Evolutionary conservation across 441 rosid species (phyloP).

Genomic region (Dalechampia spathulata): DNA sequence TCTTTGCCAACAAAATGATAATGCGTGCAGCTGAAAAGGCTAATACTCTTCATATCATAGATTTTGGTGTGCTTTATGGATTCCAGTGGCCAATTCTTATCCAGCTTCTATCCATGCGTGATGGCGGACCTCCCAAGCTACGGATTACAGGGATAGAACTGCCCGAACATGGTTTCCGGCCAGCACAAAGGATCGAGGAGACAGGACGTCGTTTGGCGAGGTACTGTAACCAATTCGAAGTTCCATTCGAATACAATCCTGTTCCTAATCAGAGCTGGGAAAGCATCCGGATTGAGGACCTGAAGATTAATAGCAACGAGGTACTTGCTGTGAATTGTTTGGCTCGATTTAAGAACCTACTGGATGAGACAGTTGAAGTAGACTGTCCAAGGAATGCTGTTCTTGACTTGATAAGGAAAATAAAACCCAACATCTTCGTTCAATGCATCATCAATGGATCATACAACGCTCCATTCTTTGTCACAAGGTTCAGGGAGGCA

Average conservation of each 20-base stretch:
- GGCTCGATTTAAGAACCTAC: slow-evolving; percentile 42
- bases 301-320: slow-evolving; percentile 46
- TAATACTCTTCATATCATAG: slow-evolving; percentile 55
- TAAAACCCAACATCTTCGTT: slow-evolving; percentile 52
- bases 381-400: slow-evolving; percentile 50
- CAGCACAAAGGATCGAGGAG: slow-evolving; percentile 49
- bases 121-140: slow-evolving; percentile 46
- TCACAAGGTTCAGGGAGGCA: slow-evolving; percentile 66
- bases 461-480: slow-evolving; percentile 65
- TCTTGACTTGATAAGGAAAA: slow-evolving; percentile 48
- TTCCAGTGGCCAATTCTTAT: slow-evolving; percentile 84
- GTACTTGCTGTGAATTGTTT: slow-evolving; percentile 55
- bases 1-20: slow-evolving; percentile 44
- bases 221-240: slow-evolving; percentile 56
- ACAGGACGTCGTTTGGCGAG: slow-evolving; percentile 61
- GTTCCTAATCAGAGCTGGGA: slow-evolving; percentile 63
- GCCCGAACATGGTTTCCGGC: slow-evolving; percentile 61
- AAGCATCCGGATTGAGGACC: slow-evolving; percentile 39
- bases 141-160: slow-evolving; percentile 80
- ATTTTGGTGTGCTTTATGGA: slow-evolving; percentile 70
- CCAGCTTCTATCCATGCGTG: slow-evolving; percentile 30
- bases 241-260: slow-evolving; percentile 63
- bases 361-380: slow-evolving; percentile 51
- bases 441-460: slow-evolving; percentile 42
- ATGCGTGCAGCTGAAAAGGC: slow-evolving; percentile 38